Base-by-base conservation (phyloP, 2,329 filamentous ascomycete species). In the Penicillium olsonii region DNA sequence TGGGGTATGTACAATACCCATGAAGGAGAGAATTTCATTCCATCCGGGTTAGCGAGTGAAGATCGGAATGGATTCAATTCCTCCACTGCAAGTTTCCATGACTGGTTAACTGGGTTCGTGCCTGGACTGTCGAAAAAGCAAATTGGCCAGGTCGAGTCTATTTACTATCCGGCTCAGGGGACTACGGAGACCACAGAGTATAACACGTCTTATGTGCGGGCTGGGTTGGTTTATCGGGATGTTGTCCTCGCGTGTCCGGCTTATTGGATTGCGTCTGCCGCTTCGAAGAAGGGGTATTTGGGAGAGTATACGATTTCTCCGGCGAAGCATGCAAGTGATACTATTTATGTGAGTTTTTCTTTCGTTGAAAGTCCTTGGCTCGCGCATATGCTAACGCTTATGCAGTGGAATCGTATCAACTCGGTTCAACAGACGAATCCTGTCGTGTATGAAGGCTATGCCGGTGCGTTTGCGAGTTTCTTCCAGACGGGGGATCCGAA, bases 11-110 rank as follows among this genome's bases (percentile, higher is more conserved):
- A 84, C 63, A 86, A 86, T 61, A 75, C 78, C 0, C 79, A 84
- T 59, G 83, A 86, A 65, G 83, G 84, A 18, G 78, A 85, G 62
- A 83, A 81, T 54, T 86, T 87, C 57, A 70, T 84, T 18, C 81
- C 81, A 0, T 62, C 75, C 0, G 78, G 76, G 0, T 68, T 85
- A 1, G 61, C 68, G 15, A 69, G 66, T 40, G 52, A 54, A 0
- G 64, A 67, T 6, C 59, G 62, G 0, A 68, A 69, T 2, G 71
- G 74, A 0, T 84, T 79, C 61, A 83, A 83, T 54, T 73, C 74
- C 1, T 81, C 76, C 1, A 43, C 47, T 1, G 68, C 73, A 0
- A 77, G 75, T 3, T 84, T 84, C 56, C 68, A 78, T 18, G 22
- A 39, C 2, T 85, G 82, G 82, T 60, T 85, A 0, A 48, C 53